These are phyloP conservation scores for Xylaria curta DNA, from an alignment of 495 filamentous ascomycete genomes.

Conservation along the genomic window DNA sequence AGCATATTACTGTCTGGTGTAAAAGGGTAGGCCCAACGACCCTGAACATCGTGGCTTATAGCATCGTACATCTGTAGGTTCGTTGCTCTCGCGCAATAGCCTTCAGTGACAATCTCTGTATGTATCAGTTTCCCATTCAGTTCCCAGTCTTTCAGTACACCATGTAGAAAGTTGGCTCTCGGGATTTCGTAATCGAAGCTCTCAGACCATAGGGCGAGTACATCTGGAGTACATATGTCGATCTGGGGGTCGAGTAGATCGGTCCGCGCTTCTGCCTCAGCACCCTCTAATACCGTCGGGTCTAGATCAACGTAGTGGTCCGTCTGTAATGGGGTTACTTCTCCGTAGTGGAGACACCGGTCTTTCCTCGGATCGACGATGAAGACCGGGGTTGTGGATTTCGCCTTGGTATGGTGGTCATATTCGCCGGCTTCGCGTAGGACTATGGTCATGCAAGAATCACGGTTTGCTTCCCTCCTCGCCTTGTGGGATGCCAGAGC, in stretches of 20 bases:
- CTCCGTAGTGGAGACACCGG: constrained; percentile 92
- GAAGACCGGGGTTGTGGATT: constrained; percentile 79
- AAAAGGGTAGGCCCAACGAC: constrained; percentile 90
- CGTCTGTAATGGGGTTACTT: constrained; percentile 60
- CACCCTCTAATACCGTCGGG: constrained; percentile 62
- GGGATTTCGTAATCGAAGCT: constrained; percentile 96
- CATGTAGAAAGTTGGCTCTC: constrained; percentile 84
- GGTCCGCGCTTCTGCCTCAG: constrained; percentile 77
- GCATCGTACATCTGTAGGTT: constrained; percentile 91
- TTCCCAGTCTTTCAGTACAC: constrained; percentile 95
- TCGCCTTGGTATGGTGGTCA: constrained; percentile 73
- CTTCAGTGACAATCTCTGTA: constrained; percentile 82
- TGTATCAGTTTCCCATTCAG: constrained; percentile 95
- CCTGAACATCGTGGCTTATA: constrained; percentile 85
- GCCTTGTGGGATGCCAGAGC: constrained; percentile 80
- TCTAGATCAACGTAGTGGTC: constrained; percentile 71
- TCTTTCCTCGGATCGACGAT: constrained; percentile 81
- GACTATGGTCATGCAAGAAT: constrained; percentile 98
- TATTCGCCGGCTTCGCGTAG: constrained; percentile 75
- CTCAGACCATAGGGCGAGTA: constrained; percentile 93
- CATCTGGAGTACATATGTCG: constrained; percentile 97
- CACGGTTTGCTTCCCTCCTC: constrained; percentile 83
- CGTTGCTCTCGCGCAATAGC: constrained; percentile 80
- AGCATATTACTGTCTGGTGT: constrained; percentile 88
- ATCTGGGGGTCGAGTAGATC: constrained; percentile 95